A percentile compares a stretch with the other conserved stretches of the same genome.
Evolutionary conservation across 2,329 filamentous ascomycete genomes (phyloP).

Genomic region (Penicillium glabrum): DNA sequence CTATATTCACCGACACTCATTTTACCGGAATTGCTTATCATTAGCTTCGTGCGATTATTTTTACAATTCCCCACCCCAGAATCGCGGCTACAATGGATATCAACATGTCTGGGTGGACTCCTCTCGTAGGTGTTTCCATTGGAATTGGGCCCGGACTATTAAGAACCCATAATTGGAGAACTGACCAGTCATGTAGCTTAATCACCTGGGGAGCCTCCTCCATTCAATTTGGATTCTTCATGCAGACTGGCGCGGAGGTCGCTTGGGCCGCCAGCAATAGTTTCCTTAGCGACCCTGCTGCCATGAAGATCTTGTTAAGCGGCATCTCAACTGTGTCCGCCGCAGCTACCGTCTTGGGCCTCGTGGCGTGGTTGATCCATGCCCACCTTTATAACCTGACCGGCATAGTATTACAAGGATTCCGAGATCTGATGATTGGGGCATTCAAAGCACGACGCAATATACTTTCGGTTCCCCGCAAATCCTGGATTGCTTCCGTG

Average conservation of each 20-base stretch:
- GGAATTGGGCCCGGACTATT: neutral
- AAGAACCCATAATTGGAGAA: neutral
- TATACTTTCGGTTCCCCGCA: conserved; percentile 19
- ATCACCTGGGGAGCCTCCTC: conserved; percentile 34
- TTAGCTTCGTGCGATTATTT: conserved; percentile 29
- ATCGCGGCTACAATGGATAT: conserved; percentile 23
- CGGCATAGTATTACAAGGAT: conserved; percentile 22
- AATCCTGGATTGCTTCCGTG: conserved; percentile 17
- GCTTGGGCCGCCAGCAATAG: conserved; percentile 38
- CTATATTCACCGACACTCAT: conserved; percentile 42
- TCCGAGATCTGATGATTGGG: conserved; percentile 17
- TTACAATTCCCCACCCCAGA: conserved; percentile 25
- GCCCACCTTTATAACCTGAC: conserved; percentile 30
- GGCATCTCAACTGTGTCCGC: conserved; percentile 31
- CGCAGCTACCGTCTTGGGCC: conserved; percentile 26
- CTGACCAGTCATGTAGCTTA: conserved; percentile 19
- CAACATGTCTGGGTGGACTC: conserved; percentile 24
- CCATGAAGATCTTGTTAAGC: conserved; percentile 38
- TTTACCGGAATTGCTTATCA: conserved; percentile 34
- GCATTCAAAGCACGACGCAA: conserved; percentile 17
- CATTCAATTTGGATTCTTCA: conserved; percentile 40
- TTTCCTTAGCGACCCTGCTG: conserved; percentile 37
- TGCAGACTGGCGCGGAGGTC: conserved; percentile 42
- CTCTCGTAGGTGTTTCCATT: conserved; percentile 26
- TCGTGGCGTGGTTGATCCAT: conserved; percentile 29